Evolutionary conservation across 2,329 filamentous ascomycete genomes (phyloP), one percentile per base, ranked within the genome.

Genomic region (Colletotrichum sojae): DNA sequence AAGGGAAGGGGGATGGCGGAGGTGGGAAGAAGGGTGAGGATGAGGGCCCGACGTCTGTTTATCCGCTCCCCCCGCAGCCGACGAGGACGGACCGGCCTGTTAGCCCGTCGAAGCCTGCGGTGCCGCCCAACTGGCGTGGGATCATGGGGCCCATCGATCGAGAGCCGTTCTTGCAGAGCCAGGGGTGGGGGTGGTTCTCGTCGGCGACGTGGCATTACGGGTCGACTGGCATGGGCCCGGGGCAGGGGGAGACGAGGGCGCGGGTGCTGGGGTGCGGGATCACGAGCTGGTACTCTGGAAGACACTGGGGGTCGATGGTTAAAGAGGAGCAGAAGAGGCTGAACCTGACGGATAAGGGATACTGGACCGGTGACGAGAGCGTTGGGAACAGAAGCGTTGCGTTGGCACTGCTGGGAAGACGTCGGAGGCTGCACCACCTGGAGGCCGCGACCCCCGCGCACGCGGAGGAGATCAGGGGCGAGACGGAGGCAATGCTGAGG

Each of bases 151-250:
- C 63, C n/a, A 25, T 36, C 13, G 58, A 70, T 8, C 75, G 76
- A 6, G 82, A 84, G 69, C 82, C 83, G 1, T 84, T 84, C 51
- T 71, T 81, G n/a, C 56, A 63, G 5, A 75, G 76, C 3, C 80
- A 83, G 67, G 76, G 74, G 31, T 84, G 81, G 80, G 79, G 78
- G 40, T 86, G 84, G 84, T 84, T 84, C 68, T 73, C 78, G 22
- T 82, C 81, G 55, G 83, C 81, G 2, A 79, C 82, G 6, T 77
- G 78, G 70, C 81, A 83, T 71, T 83, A 85, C 62, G 83, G 82
- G 1, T 78, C 79, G 1, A 78, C 77, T 22, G 77, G 79, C 5
- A 72, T 74, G 10, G 79, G 81, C 1, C 75, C 78, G 2, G 82
- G 83, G 2, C 72, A 73, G 4, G 84, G 84, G 13, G 85, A 86